Conservation (phyloP, 768 basidiomycete genomes). For the Fistulinella prunicolor region DNA sequence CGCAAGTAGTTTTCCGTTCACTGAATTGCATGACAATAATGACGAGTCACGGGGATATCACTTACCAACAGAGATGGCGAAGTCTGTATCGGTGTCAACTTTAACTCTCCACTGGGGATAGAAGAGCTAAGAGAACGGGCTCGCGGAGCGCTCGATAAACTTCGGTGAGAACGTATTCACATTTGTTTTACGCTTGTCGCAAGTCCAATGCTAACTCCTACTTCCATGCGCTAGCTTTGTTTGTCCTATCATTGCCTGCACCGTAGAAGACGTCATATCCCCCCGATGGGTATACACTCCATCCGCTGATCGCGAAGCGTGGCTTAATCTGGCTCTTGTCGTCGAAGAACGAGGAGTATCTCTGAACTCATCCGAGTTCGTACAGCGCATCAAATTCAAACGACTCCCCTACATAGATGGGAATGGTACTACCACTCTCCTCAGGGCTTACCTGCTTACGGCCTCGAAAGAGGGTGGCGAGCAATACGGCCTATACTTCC, state of each 20-base stretch:
- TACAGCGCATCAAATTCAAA: conserved; percentile 14
- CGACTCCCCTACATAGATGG: conserved; percentile 17
- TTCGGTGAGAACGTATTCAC: conserved; percentile 8
- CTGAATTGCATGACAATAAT: background rate
- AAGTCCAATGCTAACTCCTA: too few relatives aligned
- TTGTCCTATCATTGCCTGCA: conserved; percentile 19
- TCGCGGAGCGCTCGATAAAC: conserved; percentile 17
- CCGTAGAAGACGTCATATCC: conserved; percentile 7
- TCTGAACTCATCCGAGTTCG: conserved; percentile 15
- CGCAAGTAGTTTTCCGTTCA: conserved; percentile 6
- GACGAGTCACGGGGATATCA: background rate
- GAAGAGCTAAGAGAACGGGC: conserved; percentile 10
- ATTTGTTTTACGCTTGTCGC: too few relatives aligned
- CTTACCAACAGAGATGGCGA: conserved; percentile 18
- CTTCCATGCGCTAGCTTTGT: conserved; percentile 6
- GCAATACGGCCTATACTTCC: conserved; percentile 24
- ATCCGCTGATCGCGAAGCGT: conserved; percentile 19
- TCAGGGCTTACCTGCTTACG: conserved; percentile 11
- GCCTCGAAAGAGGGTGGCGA: conserved; percentile 2
- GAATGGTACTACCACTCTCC: background rate
- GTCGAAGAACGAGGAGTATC: conserved; percentile 14
- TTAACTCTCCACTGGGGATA: conserved; percentile 6
- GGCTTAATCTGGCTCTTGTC: conserved; percentile 21
- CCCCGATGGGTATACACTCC: conserved; percentile 23
- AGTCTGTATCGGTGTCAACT: conserved; percentile 16